Percentiles rank a stretch among this genome's conserved stretches.
Evolutionary conservation across 2,329 filamentous ascomycete genomes (phyloP).

Genomic region (Alternaria postmessia): DNA sequence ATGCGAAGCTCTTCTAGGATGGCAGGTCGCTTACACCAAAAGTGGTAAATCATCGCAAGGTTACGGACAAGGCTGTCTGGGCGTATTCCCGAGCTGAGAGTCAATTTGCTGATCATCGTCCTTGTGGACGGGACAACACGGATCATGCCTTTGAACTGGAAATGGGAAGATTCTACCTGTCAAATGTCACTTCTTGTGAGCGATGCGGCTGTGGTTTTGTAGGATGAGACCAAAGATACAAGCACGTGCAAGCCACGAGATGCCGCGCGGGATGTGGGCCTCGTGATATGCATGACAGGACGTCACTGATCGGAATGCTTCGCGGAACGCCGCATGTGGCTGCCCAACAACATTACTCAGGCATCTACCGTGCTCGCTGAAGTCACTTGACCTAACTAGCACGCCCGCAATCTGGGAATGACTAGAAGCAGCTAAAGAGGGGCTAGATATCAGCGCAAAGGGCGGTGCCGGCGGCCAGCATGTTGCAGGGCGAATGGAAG

Average conservation of each 20-base stretch:
- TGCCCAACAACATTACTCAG: constrained; percentile 1
- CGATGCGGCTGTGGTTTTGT: neutral
- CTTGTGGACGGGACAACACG: neutral
- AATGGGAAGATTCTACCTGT: neutral
- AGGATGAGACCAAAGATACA: neutral
- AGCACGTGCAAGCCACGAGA: neutral
- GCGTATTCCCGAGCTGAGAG: neutral
- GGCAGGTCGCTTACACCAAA: neutral
- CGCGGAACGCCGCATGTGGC: constrained; percentile 19
- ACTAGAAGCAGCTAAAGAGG: constrained; percentile 2
- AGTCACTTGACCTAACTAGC: constrained; percentile 8
- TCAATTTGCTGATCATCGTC: neutral
- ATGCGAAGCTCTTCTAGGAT: neutral
- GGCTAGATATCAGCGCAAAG: constrained; percentile 16
- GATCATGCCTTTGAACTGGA: neutral
- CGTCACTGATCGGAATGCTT: constrained; percentile 26
- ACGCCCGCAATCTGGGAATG: constrained; percentile 1
- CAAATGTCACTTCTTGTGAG: neutral
- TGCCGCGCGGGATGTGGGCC: constrained; percentile 2
- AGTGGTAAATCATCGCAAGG: neutral
- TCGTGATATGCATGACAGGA: constrained; percentile 11
- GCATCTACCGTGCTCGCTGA: neutral
- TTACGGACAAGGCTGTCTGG: neutral
- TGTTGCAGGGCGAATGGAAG: constrained; percentile 12
- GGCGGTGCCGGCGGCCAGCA: constrained; percentile 7